Conservation (phyloP, 1,284 basidiomycete species). For the Ustilago trichophora region DNA sequence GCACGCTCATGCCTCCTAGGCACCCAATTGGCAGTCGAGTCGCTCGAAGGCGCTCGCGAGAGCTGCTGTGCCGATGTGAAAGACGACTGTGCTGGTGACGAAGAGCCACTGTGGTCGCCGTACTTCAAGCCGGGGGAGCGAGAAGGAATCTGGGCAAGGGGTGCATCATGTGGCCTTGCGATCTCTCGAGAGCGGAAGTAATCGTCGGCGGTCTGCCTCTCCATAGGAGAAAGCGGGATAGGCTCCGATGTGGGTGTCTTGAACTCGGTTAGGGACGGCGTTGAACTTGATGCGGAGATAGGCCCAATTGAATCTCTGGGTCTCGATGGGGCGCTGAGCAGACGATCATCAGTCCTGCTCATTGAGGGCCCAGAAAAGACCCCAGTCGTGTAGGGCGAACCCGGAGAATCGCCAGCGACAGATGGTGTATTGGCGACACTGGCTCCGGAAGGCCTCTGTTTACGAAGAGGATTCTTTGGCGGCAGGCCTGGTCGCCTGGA, state of each 20-base stretch:
- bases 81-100: slow-evolving; percentile 18
- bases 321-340: background rate
- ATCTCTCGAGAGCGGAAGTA: slow-evolving; percentile 18
- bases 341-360: background rate
- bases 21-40: slow-evolving; percentile 10
- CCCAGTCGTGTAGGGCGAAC: slow-evolving; percentile 12
- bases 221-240: slow-evolving; percentile 5
- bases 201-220: slow-evolving; percentile 11
- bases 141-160: slow-evolving; percentile 1
- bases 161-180: slow-evolving; percentile 1
- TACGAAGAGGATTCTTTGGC: slow-evolving; percentile 46
- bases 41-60: slow-evolving; percentile 23
- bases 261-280: slow-evolving; percentile 20
- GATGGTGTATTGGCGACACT: slow-evolving; percentile 20
- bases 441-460: slow-evolving; percentile 26
- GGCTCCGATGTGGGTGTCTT: slow-evolving; percentile 13
- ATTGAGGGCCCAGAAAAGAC: slow-evolving; percentile 14
- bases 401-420: slow-evolving; percentile 21
- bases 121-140: slow-evolving; percentile 11
- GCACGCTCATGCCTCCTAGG: slow-evolving; percentile 22
- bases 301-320: slow-evolving; percentile 5
- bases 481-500: slow-evolving; percentile 30
- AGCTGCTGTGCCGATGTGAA: slow-evolving; percentile 18
- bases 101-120: slow-evolving; percentile 6
- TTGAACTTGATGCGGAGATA: slow-evolving; percentile 15